Percentiles rank a stretch among this genome's conserved stretches.
phyloP scores from a whole-genome alignment of 306 rosid genomes.

The Purshia tridentata region DNA sequence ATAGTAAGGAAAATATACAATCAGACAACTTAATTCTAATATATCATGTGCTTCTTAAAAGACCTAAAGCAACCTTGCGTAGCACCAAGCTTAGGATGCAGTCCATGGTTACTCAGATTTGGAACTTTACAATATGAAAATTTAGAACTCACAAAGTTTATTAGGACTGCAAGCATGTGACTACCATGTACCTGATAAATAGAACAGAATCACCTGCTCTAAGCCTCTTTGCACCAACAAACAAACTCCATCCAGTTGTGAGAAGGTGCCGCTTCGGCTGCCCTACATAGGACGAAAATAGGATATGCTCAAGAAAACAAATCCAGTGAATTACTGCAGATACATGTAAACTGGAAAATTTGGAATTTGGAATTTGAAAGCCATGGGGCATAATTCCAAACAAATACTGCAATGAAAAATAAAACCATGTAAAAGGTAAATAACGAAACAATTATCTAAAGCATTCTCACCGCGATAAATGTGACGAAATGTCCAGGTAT shows the following conservation, averaged over 20 bases:
- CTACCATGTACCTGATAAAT: constrained; percentile 64
- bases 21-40: background rate
- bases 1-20: constrained; percentile 6
- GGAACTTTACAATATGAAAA: background rate
- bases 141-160: background rate
- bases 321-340: background rate
- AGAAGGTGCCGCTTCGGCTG: constrained; percentile 98
- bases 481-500: constrained; percentile 90
- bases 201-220: constrained; percentile 94
- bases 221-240: constrained; percentile 87
- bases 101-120: background rate
- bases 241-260: constrained; percentile 96
- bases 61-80: background rate
- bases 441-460: background rate
- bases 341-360: background rate
- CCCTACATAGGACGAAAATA: constrained; percentile 41
- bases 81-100: background rate
- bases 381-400: too few relatives aligned
- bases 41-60: background rate
- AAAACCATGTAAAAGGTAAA: background rate
- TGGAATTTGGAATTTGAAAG: too few relatives aligned
- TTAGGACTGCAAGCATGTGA: background rate
- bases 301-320: constrained; percentile 6
- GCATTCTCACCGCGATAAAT: constrained; percentile 74
- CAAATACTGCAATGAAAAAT: background rate